Evolutionary conservation across 2,329 filamentous ascomycete genomes (phyloP).

Genomic region (Claviceps sp.): DNA sequence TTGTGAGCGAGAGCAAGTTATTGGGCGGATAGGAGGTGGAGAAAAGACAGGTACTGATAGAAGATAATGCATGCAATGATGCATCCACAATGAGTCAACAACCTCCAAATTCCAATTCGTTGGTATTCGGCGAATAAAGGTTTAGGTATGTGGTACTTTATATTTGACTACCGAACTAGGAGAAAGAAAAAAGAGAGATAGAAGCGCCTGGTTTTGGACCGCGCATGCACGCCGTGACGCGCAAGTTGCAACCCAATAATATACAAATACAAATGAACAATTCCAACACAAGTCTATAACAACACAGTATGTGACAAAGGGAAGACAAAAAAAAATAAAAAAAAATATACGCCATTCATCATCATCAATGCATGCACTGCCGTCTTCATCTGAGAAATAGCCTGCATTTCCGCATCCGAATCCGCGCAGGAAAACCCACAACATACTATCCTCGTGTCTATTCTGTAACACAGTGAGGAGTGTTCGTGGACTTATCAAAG

Average conservation of each 20-base stretch:
- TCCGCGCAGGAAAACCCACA: too few relatives aligned
- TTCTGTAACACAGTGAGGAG: neutral
- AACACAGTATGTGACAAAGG: neutral
- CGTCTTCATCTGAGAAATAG: neutral
- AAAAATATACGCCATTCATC: neutral
- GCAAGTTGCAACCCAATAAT: neutral
- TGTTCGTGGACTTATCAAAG: conserved; percentile 1
- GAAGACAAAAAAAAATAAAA: neutral
- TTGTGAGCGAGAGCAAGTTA: neutral
- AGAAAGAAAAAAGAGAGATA: neutral
- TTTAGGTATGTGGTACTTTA: neutral
- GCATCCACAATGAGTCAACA: too few relatives aligned
- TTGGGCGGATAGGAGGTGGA: too few relatives aligned
- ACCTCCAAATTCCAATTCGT: too few relatives aligned
- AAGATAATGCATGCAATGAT: too few relatives aligned
- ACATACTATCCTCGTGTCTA: too few relatives aligned
- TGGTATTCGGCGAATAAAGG: too few relatives aligned
- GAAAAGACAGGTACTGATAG: too few relatives aligned
- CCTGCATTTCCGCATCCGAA: neutral
- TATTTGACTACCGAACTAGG: neutral
- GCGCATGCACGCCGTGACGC: neutral
- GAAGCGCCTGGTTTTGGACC: neutral
- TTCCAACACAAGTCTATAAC: neutral
- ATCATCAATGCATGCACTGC: neutral
- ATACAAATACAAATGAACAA: too few relatives aligned